Evolutionary conservation across 1,284 basidiomycete species (phyloP).

Genomic region (Cryptococcus depauperatus): DNA sequence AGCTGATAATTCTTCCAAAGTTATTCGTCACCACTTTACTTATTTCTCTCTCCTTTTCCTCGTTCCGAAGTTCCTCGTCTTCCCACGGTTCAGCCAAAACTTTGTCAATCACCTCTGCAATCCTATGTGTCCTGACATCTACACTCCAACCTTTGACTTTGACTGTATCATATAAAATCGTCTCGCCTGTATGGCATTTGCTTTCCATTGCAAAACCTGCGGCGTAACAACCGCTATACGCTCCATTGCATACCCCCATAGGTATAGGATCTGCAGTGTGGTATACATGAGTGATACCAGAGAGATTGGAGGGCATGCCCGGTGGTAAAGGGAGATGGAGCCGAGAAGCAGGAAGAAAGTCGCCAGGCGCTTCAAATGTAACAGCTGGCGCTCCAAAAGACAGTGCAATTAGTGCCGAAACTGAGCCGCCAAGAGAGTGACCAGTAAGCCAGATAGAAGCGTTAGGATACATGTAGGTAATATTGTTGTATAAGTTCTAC

Average conservation of each 20-base stretch:
- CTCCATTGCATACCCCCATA: conserved; percentile 47
- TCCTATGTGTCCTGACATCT: conserved; percentile 68
- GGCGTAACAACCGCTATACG: conserved; percentile 44
- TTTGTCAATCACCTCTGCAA: conserved; percentile 64
- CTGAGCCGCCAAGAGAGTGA: conserved; percentile 79
- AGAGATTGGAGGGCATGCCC: conserved; percentile 36
- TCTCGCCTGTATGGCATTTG: conserved; percentile 72
- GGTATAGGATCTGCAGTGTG: conserved; percentile 51
- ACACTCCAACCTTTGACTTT: conserved; percentile 71
- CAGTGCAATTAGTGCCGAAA: conserved; percentile 75
- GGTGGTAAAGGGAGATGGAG: conserved; percentile 73
- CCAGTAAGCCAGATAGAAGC: conserved; percentile 90
- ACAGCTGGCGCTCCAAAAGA: conserved; percentile 91
- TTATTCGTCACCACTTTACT: background rate
- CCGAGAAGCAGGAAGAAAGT: conserved; percentile 71
- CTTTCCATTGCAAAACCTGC: conserved; percentile 45
- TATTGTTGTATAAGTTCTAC: conserved; percentile 85
- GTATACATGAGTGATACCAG: conserved; percentile 51
- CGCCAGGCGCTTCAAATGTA: conserved; percentile 85
- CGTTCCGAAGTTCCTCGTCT: conserved; percentile 4
- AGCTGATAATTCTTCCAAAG: no score
- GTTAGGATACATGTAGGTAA: conserved; percentile 87
- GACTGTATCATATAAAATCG: conserved; percentile 81
- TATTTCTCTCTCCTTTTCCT: background rate
- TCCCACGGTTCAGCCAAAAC: conserved; percentile 68